Base-by-base conservation (phyloP, 495 filamentous ascomycete genomes). In the Daldinia decipiens region DNA sequence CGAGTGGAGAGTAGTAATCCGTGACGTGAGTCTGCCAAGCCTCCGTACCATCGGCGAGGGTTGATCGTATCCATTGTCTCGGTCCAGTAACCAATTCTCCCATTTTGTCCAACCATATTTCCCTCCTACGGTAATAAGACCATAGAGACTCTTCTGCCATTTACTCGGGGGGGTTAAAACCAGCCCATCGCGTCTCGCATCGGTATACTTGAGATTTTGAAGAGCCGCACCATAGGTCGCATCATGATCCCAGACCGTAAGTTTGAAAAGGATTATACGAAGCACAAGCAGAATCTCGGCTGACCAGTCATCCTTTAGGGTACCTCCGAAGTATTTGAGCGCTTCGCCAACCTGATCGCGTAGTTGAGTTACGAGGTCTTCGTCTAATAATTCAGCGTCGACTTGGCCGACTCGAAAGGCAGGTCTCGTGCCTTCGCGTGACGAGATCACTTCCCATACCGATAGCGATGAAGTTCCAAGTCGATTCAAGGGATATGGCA, bases 401-500 rank as follows among this genome's bases (percentile, higher is more conserved):
- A 99, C 92, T 82, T 99, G 95, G 6, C 95, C 94, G 11, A 99
- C 96, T 43, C 95, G 89, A 77, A 97, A 97, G 9, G 92, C 91
- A 7, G 95, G 96, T 19, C 87, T 82, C 21, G 90, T 94, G 26
- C 92, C 92, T 67, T 93, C 91, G 56, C 90, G 86, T n/a, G 88
- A 90, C 31, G 85, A 88, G 62, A 97, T 83, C 5, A 82, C 74
- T 72, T 92, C 88, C 90, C 92, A 97, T 71, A 88, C 76, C 43
- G 81, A 82, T 53, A 90, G 70, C 0, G 87, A 84, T 5, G 87
- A 85, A 51, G 79, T 70, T 26, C 88, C 86, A 21, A 94, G 58
- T 43, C 82, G 81, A 40, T 86, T 84, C 53, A 93, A 79, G 13
- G 90, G 91, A 68, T 81, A 91, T 4, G 90, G 92, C 13, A 92